Evolutionary conservation across 148 eudicot genomes (phyloP).

Genomic region (Spergularia bocconei): DNA sequence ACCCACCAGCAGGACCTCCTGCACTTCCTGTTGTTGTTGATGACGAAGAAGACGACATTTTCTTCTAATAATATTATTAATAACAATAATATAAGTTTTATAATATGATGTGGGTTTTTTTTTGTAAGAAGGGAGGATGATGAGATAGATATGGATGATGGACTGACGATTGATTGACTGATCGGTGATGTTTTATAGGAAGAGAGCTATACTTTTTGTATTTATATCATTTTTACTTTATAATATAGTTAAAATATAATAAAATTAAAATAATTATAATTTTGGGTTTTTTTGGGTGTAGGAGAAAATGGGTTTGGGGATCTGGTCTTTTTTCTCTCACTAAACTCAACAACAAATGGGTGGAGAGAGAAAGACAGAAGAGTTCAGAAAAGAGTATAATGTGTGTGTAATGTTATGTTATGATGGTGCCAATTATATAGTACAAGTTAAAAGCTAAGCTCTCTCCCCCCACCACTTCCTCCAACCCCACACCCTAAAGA

Average conservation of each 20-base stretch:
- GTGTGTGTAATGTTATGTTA: constrained; percentile 23
- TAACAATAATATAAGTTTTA: not conserved
- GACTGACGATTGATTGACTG: constrained; percentile 48
- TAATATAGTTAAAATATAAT: constrained; percentile 1
- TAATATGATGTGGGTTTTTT: constrained; percentile 3
- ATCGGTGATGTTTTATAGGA: constrained; percentile 34
- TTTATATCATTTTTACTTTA: not conserved
- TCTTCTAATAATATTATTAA: not conserved
- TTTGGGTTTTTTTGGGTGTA: not conserved
- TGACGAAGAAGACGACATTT: constrained; percentile 40
- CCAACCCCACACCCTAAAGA: constrained; percentile 15
- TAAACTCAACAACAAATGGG: constrained; percentile 25
- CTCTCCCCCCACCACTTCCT: not conserved
- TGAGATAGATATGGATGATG: constrained; percentile 40
- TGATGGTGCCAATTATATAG: constrained; percentile 34
- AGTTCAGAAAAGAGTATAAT: not conserved
- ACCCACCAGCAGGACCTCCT: constrained; percentile 16
- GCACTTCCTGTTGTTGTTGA: constrained; percentile 28
- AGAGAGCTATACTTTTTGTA: not conserved
- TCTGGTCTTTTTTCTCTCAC: constrained; percentile 31
- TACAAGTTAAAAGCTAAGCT: constrained; percentile 5
- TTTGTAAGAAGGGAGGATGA: constrained; percentile 13
- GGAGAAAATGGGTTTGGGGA: constrained; percentile 26
- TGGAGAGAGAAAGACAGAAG: constrained; percentile 25
- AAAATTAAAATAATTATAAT: not conserved